Percentiles rank a stretch among this genome's conserved stretches.
Conservation (phyloP, 495 filamentous ascomycete species). For the Usnea hakonensis region DNA sequence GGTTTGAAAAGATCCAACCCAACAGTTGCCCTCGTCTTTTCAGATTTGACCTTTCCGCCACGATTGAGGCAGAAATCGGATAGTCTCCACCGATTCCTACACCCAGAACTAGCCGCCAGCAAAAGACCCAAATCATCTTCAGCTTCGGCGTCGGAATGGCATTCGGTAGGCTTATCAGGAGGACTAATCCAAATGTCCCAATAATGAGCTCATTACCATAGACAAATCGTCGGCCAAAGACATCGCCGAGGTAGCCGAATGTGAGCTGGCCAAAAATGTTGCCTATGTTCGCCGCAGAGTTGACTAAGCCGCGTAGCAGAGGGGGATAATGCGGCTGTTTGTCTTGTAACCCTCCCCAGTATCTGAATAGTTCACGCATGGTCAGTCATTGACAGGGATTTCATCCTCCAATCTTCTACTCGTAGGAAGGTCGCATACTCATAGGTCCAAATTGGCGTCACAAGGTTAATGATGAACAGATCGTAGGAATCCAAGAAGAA, state of each 20-base stretch:
- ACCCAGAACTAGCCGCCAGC: conserved; percentile 15
- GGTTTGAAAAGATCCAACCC: conserved; percentile 19
- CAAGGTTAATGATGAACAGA: conserved; percentile 17
- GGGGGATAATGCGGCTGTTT: conserved; percentile 16
- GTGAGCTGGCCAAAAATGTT: conserved; percentile 17
- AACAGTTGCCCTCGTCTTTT: conserved; percentile 13
- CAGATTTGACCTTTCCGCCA: conserved; percentile 18
- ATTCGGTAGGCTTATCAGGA: conserved; percentile 16
- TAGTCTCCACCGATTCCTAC: conserved; percentile 47
- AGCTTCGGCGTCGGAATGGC: conserved; percentile 9
- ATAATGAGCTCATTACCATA: conserved; percentile 18
- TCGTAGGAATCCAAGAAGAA: conserved; percentile 19
- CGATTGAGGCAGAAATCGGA: conserved; percentile 49
- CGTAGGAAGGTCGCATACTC: not conserved
- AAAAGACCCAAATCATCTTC: conserved; percentile 14
- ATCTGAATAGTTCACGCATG: not conserved
- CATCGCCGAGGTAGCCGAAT: conserved; percentile 15
- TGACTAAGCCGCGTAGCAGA: conserved; percentile 12
- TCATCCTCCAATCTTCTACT: not conserved
- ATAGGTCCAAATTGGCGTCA: conserved; percentile 18
- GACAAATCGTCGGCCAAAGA: conserved; percentile 15
- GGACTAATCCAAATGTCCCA: conserved; percentile 11
- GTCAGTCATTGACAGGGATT: not conserved
- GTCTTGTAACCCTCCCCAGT: conserved; percentile 11
- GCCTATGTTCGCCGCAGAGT: conserved; percentile 14